These are phyloP conservation scores for Dendrostoma leiphaemia DNA, from an alignment of 2,329 filamentous ascomycete species.

Conservation along the genomic window DNA sequence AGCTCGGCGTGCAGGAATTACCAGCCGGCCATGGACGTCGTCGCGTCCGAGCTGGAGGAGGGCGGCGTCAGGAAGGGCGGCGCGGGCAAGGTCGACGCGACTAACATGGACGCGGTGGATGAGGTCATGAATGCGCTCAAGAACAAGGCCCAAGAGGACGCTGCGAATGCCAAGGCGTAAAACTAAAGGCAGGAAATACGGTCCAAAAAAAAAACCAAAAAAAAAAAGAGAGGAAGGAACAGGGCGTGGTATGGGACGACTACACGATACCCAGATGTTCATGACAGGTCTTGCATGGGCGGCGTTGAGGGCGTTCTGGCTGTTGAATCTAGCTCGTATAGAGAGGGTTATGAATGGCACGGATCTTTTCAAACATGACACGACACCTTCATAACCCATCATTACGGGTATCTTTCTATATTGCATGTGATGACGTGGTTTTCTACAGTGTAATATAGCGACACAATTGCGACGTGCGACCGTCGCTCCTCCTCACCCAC, in stretches of 20 bases:
- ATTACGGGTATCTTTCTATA: constrained; percentile 1
- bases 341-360: too few relatives aligned
- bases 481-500: neutral
- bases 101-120: constrained; percentile 85
- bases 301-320: constrained; percentile 33
- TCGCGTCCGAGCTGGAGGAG: constrained; percentile 61
- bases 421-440: constrained; percentile 18
- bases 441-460: constrained; percentile 21
- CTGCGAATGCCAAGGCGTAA: constrained; percentile 15
- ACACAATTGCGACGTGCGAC: neutral
- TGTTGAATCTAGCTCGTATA: neutral
- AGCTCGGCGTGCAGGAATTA: constrained; percentile 87
- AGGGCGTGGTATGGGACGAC: constrained; percentile 3
- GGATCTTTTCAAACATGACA: too few relatives aligned
- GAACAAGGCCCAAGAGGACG: constrained; percentile 42
- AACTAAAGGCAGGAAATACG: too few relatives aligned
- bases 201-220: too few relatives aligned
- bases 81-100: constrained; percentile 68
- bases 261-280: constrained; percentile 12
- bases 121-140: constrained; percentile 67
- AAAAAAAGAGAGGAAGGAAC: neutral
- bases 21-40: constrained; percentile 73
- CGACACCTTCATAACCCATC: too few relatives aligned
- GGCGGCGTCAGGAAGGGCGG: constrained; percentile 42
- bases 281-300: constrained; percentile 28